Evolutionary conservation across 1,139 yeast genomes (phyloP).

Genomic region (Citeromyces hawaiiensis): DNA sequence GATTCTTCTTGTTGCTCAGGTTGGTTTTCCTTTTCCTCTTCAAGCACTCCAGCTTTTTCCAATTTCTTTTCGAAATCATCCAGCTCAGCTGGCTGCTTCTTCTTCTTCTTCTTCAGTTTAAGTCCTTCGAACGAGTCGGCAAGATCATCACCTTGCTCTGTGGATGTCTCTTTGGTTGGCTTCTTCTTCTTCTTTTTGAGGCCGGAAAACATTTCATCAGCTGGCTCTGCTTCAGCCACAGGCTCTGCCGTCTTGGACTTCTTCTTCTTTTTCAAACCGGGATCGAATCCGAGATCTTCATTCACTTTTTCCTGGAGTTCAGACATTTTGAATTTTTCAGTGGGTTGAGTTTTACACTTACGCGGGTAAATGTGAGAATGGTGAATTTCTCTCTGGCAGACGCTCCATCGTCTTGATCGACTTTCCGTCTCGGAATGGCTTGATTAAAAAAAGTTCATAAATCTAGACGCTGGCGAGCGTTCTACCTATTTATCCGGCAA

Average conservation of each 20-base stretch:
- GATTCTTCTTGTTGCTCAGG: conserved; percentile 19
- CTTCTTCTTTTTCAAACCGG: conserved; percentile 78
- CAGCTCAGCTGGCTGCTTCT: conserved; percentile 40
- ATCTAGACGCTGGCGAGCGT: too few species aligned
- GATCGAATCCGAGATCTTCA: conserved; percentile 63
- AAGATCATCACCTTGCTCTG: conserved; percentile 38
- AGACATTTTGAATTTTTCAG: conserved; percentile 14
- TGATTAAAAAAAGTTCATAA: too few species aligned
- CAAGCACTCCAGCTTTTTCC: conserved; percentile 79
- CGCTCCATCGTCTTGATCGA: too few species aligned
- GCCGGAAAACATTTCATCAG: conserved; percentile 41
- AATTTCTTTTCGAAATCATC: conserved; percentile 83
- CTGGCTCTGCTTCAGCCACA: conserved; percentile 18
- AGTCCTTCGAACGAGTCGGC: conserved; percentile 55
- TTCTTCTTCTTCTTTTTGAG: conserved; percentile 35
- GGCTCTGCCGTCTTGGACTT: conserved; percentile 27
- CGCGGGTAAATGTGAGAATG: not conserved
- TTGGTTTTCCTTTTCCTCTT: conserved; percentile 17
- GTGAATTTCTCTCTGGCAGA: not conserved
- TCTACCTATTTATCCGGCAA: too few species aligned
- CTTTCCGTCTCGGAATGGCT: too few species aligned
- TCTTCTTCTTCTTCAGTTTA: conserved; percentile 76
- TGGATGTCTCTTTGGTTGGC: conserved; percentile 20
- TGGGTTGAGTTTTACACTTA: not conserved
- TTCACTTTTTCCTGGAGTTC: conserved; percentile 11